Evolutionary conservation across 2,329 filamentous ascomycete species (phyloP), one percentile per base, ranked within the genome.

Genomic region (Verticillium albo-atrum): DNA sequence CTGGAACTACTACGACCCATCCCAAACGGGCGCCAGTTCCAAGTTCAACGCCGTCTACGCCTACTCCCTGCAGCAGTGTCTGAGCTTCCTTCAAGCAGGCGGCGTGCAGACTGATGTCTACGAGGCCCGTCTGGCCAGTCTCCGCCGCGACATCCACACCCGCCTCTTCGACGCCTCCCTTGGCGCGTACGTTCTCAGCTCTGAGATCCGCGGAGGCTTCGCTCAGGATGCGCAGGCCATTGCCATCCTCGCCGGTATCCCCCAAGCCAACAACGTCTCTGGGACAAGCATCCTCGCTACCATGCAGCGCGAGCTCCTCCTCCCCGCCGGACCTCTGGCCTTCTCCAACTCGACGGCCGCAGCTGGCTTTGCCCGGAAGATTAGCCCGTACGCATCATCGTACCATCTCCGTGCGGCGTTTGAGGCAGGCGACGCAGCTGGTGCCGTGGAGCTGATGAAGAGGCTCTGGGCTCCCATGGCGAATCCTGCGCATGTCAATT

Each of bases 1-100:
- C 37, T 74, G 71, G 71, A 70, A 73, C 58, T 72, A 72, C 60
- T 74, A 73, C 60, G 71, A 74, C 32, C 66, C 69, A 1, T 6
- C 62, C 4, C 71, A 73, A 47, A 57, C 62, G 9, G 70, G 70
- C 12, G 64, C 67, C 4, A 66, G 68, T 2, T 64, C 67, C 27
- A 72, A 72, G 61, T 72, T 73, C 65, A 72, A 73, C 57, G 63
- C 63, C 4, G 54, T 71, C 2, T 72, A 73, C 42, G 70, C 70
- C 7, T 72, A 71, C 58, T 55, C 71, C 1, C 62, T 73, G 12
- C 68, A 72, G 55, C 59, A 72, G 47, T 64, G 56, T 9, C 23
- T 66, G 23, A 57, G 14, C 1, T 52, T 69, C 1, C 65, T 72
- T 4, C 52, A 28, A 3, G 65, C 63, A 54, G 65, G 58, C 10